phyloP scores from a whole-genome alignment of 805 yeast species.

The Ogataea salicorniae region DNA sequence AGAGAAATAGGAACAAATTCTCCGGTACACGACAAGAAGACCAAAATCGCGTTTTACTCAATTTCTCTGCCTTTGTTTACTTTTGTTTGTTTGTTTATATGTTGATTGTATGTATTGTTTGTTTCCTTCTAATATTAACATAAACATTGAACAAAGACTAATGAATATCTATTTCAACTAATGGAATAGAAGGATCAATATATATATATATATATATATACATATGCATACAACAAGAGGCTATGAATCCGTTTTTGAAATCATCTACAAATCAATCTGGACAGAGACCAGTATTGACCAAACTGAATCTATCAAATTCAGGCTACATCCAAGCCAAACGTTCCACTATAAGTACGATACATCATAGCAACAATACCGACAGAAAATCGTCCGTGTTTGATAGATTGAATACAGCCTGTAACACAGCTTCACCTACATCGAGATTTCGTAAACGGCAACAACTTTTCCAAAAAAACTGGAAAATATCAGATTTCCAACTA shows the following conservation, averaged over 20 bases:
- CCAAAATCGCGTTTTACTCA: too few species aligned
- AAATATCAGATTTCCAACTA: slow-evolving; percentile 63
- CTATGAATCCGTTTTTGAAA: background rate
- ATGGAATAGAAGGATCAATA: background rate
- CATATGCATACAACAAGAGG: too few species aligned
- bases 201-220: background rate
- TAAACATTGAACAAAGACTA: background rate
- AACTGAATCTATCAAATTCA: background rate
- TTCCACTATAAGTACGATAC: background rate
- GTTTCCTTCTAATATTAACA: background rate
- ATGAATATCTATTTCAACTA: background rate
- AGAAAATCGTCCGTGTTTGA: slow-evolving; percentile 4
- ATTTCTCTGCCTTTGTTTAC: too few species aligned
- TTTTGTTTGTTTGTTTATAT: too few species aligned
- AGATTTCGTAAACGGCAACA: background rate
- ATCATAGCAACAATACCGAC: background rate
- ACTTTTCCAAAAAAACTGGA: slow-evolving; percentile 19
- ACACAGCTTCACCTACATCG: background rate
- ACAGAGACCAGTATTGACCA: background rate
- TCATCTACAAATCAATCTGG: background rate
- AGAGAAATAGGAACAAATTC: too few species aligned
- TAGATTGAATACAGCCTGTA: background rate
- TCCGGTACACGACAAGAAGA: too few species aligned
- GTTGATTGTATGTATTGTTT: too few species aligned
- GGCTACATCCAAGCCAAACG: background rate